Percentiles rank a stretch among this genome's conserved stretches.
Evolutionary conservation across 257 asterid species (phyloP).

Genomic region (Solanum medicagineum): DNA sequence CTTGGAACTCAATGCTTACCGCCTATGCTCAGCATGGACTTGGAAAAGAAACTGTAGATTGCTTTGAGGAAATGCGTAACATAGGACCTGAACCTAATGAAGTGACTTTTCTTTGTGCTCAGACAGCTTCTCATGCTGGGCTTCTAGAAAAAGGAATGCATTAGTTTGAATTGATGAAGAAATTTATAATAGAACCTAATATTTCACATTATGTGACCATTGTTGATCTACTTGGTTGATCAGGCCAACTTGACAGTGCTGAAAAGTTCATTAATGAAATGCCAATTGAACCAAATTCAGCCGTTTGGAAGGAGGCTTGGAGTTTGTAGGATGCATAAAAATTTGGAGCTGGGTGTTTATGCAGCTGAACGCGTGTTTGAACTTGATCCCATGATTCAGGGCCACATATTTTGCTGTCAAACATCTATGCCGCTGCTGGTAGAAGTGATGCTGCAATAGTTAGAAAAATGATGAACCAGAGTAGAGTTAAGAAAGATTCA

Average conservation of each 20-base stretch:
- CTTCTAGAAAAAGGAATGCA: slow-evolving; percentile 51
- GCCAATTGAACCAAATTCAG: slow-evolving; percentile 50
- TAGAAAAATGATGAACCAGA: slow-evolving; percentile 62
- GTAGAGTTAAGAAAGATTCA: slow-evolving; percentile 60
- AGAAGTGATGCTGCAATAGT: slow-evolving; percentile 61
- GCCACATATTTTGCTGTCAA: slow-evolving; percentile 58
- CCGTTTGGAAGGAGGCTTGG: slow-evolving; percentile 73
- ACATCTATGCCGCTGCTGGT: slow-evolving; percentile 70
- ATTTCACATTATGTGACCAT: slow-evolving; percentile 52
- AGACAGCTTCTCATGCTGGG: slow-evolving; percentile 73
- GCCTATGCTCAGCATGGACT: slow-evolving; percentile 80
- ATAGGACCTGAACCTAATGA: slow-evolving; percentile 47
- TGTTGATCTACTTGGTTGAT: slow-evolving; percentile 67
- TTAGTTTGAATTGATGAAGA: slow-evolving; percentile 59
- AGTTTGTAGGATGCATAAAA: slow-evolving; percentile 72
- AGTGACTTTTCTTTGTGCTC: slow-evolving; percentile 59
- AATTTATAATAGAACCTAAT: slow-evolving; percentile 31
- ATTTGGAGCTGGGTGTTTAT: slow-evolving; percentile 49
- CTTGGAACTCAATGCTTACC: slow-evolving; percentile 88
- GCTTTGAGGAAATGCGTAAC: slow-evolving; percentile 48
- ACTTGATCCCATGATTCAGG: slow-evolving; percentile 83
- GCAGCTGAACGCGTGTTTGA: slow-evolving; percentile 76
- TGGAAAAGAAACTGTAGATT: slow-evolving; percentile 46
- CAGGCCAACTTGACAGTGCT: slow-evolving; percentile 57
- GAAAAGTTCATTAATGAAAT: slow-evolving; percentile 45